These are phyloP conservation scores for Saccharomycopsis sp. DNA, from an alignment of 805 yeast species.

Conservation along the genomic window DNA sequence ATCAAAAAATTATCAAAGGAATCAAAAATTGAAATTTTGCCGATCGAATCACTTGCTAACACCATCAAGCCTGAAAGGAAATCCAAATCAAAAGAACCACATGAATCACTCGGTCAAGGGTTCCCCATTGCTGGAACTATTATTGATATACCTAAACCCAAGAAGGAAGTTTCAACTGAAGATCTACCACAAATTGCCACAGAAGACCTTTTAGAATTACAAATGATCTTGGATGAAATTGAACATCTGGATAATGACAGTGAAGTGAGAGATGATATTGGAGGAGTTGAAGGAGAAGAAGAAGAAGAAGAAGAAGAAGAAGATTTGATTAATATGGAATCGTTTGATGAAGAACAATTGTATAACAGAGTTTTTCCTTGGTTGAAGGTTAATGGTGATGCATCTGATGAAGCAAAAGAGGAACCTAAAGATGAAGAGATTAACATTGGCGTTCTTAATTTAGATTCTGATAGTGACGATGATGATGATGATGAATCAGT, in stretches of 20 bases:
- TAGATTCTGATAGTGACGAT: constrained; percentile 1
- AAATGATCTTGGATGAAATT: background rate
- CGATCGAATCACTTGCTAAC: too few species aligned
- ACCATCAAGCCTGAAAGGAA: too few species aligned
- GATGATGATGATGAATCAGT: constrained; percentile 11
- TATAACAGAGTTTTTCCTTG: constrained; percentile 16
- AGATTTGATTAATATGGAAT: background rate
- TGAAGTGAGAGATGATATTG: constrained; percentile 1
- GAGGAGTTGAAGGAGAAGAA: constrained; percentile 8
- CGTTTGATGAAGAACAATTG: constrained; percentile 14
- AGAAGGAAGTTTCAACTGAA: background rate
- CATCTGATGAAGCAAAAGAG: background rate
- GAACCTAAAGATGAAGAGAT: constrained; percentile 1
- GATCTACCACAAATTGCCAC: background rate
- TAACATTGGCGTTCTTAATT: constrained; percentile 4
- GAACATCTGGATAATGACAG: background rate
- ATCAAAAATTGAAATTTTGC: too few species aligned
- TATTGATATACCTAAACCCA: background rate
- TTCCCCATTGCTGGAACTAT: too few species aligned
- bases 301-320: constrained; percentile 8
- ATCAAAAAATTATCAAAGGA: too few species aligned
- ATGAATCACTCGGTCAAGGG: too few species aligned
- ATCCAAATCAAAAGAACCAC: too few species aligned
- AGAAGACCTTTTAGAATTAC: background rate
- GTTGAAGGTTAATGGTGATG: constrained; percentile 4